Evolutionary conservation across 2,329 filamentous ascomycete species (phyloP), one percentile per base, ranked within the genome.

Genomic region (Exophiala oligosperma): DNA sequence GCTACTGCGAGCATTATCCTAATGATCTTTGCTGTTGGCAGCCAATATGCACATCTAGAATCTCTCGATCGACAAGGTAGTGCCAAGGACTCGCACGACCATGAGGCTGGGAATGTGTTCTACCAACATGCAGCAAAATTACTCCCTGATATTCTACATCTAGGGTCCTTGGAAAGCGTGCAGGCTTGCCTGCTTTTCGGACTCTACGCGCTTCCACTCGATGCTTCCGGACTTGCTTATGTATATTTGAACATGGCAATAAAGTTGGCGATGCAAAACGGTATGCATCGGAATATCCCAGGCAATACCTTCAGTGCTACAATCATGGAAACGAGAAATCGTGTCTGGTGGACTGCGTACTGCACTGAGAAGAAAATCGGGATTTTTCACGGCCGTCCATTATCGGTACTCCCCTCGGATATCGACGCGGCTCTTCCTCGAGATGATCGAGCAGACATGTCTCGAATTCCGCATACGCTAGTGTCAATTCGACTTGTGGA

Each of bases 241-340:
- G 81, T 81, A 2, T 85, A 85, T 61, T 74, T 84, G 48, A 81
- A 81, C 5, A 68, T 85, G 11, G 80, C 81, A 1, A 71, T 84
- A 43, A 83, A 82, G 59, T 71, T 85, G 57, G 82, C 81, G 1
- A 83, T 84, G 12, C 81, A 84, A 60, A 84, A 84, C 64, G 82
- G 82, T 8, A 83, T 85, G 81, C 82, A 85, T 62, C 74, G 82
- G 49, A 78, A 74, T 54, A 80, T 79, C 57, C 71, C 76, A 1
- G 79, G 77, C 1, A 75, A 77, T 50, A 77, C 74, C 0, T 72
- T 83, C 9, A 77, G 80, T 29, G 70, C 76, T 9, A 73, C 74
- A 29, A 77, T 80, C 59, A 73, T 79, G 12, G 81, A 84, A 71
- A 78, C 76, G 2, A 74, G 81, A 17, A 83, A 82, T 64, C 75